phyloP scores from a whole-genome alignment of 208 protist species.

The Trypanosoma congolense region DNA sequence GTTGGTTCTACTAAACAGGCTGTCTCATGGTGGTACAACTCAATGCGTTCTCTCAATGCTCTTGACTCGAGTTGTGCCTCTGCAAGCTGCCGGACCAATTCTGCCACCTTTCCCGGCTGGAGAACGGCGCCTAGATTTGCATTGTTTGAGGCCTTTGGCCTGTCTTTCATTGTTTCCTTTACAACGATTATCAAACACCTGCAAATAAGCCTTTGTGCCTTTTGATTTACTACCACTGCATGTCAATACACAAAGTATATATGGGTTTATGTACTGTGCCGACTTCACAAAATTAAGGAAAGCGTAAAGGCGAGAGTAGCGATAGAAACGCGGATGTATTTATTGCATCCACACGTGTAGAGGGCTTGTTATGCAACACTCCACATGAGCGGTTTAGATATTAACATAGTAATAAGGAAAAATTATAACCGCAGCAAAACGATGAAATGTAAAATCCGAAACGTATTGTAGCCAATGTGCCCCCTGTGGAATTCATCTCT shows the following conservation, averaged over 20 bases:
- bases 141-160: background rate
- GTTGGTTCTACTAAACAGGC: too few species aligned
- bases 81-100: slow-evolving; percentile 66
- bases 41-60: slow-evolving; percentile 31
- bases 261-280: background rate
- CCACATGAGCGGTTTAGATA: too few species aligned
- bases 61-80: slow-evolving; percentile 44
- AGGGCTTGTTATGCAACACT: too few species aligned
- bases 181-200: too few species aligned
- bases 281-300: too few species aligned
- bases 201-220: background rate
- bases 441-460: too few species aligned
- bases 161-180: background rate
- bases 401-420: background rate
- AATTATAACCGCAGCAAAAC: background rate
- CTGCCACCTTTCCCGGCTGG: slow-evolving; percentile 37
- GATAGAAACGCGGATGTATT: too few species aligned
- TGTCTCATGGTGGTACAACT: slow-evolving; percentile 18
- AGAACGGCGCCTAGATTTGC: slow-evolving; percentile 19
- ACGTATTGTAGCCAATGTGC: too few species aligned
- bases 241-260: background rate
- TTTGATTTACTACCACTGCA: background rate
- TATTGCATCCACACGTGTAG: too few species aligned
- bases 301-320: background rate
- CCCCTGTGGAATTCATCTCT: background rate